phyloP scores from a whole-genome alignment of 2,329 filamentous ascomycete species.

The Grosmannia penicillata region DNA sequence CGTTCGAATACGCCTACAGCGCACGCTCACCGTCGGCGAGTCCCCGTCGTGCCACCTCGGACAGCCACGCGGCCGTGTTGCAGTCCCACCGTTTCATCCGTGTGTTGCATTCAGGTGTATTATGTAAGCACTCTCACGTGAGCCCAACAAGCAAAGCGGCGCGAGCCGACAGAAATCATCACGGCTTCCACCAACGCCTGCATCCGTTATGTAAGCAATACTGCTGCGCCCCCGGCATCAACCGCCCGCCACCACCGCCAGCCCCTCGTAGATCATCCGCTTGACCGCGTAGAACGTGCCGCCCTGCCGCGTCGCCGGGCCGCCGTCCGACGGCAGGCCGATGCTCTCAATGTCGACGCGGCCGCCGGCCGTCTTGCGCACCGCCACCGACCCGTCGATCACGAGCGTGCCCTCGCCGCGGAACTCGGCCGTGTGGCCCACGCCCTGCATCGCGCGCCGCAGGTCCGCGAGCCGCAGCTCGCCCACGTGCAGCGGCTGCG shows the following conservation, averaged over 20 bases:
- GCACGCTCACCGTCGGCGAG: too few relatives aligned
- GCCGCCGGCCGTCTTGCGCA: constrained; percentile 77
- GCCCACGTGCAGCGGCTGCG: constrained; percentile 85
- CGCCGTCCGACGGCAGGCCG: constrained; percentile 33
- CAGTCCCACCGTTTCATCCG: too few relatives aligned
- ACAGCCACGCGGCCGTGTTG: too few relatives aligned
- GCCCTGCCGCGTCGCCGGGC: constrained; percentile 27
- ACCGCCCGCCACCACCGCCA: constrained; percentile 75
- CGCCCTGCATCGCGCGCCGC: constrained; percentile 64
- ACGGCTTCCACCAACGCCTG: too few relatives aligned
- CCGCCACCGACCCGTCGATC: constrained; percentile 75
- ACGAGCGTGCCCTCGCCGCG: constrained; percentile 83
- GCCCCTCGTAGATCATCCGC: constrained; percentile 79
- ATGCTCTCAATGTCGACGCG: constrained; percentile 77
- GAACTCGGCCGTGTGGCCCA: constrained; percentile 82
- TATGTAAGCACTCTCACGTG: neutral
- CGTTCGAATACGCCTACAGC: too few relatives aligned
- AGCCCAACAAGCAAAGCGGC: too few relatives aligned
- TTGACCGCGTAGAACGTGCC: constrained; percentile 76
- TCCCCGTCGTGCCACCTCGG: too few relatives aligned
- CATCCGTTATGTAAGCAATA: too few relatives aligned
- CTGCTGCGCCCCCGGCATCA: constrained; percentile 19
- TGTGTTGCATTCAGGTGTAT: too few relatives aligned
- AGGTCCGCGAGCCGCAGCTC: constrained; percentile 83
- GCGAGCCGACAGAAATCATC: too few relatives aligned